These are phyloP conservation scores for Beauveria brongniartii DNA, from an alignment of 2,329 filamentous ascomycete genomes.

Conservation along the genomic window DNA sequence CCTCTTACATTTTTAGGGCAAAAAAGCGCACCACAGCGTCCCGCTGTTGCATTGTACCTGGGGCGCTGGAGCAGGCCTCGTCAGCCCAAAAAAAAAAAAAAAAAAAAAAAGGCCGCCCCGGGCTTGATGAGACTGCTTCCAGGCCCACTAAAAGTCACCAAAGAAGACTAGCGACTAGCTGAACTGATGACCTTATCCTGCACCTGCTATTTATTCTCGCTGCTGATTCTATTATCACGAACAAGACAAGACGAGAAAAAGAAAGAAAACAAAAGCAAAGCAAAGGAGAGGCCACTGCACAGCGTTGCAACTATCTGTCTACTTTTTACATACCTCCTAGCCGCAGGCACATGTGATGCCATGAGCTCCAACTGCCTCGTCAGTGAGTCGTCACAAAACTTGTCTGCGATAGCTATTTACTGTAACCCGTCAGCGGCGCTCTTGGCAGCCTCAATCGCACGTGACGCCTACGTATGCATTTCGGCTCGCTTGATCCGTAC, in stretches of 20 bases:
- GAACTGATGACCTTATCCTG: background rate
- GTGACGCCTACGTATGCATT: slow-evolving; percentile 6
- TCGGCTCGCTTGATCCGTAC: background rate
- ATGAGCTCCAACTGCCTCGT: background rate
- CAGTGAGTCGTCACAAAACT: too few relatives aligned
- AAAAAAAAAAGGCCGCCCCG: too few relatives aligned
- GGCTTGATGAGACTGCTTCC: too few relatives aligned
- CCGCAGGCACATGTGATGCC: background rate
- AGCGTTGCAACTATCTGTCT: background rate
- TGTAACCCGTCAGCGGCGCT: background rate
- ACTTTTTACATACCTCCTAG: too few relatives aligned
- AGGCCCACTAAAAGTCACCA: background rate
- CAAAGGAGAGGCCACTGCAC: background rate
- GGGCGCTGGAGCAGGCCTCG: background rate
- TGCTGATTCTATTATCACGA: background rate
- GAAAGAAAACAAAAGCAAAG: too few relatives aligned
- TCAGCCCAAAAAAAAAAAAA: background rate
- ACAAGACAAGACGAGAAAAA: too few relatives aligned
- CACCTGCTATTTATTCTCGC: background rate
- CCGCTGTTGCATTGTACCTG: background rate
- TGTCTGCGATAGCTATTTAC: background rate
- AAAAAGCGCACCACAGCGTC: background rate
- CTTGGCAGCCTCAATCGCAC: slow-evolving; percentile 1
- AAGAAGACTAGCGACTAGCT: background rate
- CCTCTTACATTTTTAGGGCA: background rate